These are phyloP conservation scores for Picochlorum sp. DNA, from an alignment of 139 green algal genomes.

Conservation along the genomic window DNA sequence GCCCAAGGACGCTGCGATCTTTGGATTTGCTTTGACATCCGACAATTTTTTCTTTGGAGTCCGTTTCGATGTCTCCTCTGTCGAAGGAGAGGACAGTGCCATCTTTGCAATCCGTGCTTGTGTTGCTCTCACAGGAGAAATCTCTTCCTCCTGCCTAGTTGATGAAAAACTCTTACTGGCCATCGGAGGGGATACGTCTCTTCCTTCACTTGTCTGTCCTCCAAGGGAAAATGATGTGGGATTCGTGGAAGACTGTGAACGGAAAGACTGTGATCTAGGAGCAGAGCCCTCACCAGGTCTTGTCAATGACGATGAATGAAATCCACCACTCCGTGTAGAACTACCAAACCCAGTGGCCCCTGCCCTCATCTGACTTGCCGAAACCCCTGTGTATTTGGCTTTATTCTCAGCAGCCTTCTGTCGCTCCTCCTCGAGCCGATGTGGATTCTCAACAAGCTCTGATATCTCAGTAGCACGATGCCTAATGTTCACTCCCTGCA, in stretches of 20 bases:
- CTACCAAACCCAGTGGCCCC: slow-evolving; percentile 18
- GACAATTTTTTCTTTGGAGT: slow-evolving; percentile 57
- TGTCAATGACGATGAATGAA: slow-evolving; percentile 1
- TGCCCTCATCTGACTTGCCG: slow-evolving; percentile 28
- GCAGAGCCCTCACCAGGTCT: not conserved
- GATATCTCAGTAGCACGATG: slow-evolving; percentile 70
- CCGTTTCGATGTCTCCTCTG: slow-evolving; percentile 6
- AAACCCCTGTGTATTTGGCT: slow-evolving; percentile 68
- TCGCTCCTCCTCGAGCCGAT: slow-evolving; percentile 55
- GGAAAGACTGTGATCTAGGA: too few species aligned
- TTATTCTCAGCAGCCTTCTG: slow-evolving; percentile 60
- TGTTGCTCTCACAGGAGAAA: slow-evolving; percentile 50
- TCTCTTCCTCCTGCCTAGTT: slow-evolving; percentile 21
- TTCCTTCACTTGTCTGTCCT: too few species aligned
- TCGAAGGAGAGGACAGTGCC: slow-evolving; percentile 15
- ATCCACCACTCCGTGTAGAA: not conserved
- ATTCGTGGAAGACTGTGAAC: not conserved
- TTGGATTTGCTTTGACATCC: slow-evolving; percentile 65
- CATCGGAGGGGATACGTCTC: too few species aligned
- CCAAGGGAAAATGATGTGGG: not conserved
- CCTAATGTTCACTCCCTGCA: slow-evolving; percentile 70
- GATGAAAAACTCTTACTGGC: too few species aligned
- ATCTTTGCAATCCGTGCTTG: slow-evolving; percentile 60
- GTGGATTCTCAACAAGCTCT: slow-evolving; percentile 46
- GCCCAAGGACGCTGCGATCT: slow-evolving; percentile 59